These are phyloP conservation scores for Fusarium sp. DNA, from an alignment of 2,329 filamentous ascomycete species.

Conservation along the genomic window DNA sequence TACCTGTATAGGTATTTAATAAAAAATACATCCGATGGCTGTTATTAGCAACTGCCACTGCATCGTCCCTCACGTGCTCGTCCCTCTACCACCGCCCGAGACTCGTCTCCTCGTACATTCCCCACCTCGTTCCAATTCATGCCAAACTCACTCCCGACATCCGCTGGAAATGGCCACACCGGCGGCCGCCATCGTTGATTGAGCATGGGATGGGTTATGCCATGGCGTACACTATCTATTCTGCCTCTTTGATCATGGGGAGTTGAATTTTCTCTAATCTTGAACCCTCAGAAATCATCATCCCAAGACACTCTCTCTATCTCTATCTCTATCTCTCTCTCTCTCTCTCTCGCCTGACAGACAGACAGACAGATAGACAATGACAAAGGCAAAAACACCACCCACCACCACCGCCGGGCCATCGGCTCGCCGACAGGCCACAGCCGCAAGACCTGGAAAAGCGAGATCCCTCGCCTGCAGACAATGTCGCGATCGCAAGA, in stretches of 20 bases:
- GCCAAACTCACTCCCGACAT: constrained; percentile 35
- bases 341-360: constrained; percentile 3
- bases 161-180: constrained; percentile 37
- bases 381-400: constrained; percentile 25
- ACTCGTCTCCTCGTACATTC: constrained; percentile 20
- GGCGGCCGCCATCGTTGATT: constrained; percentile 38
- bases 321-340: no score
- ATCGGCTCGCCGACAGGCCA: constrained; percentile 37
- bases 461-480: constrained; percentile 45
- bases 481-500: constrained; percentile 47
- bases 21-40: no score
- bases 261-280: not conserved
- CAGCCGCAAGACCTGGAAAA: constrained; percentile 34
- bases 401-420: constrained; percentile 11
- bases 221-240: constrained; percentile 4
- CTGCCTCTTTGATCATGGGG: constrained; percentile 9
- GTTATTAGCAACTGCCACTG: no score
- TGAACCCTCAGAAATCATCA: no score
- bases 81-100: constrained; percentile 28
- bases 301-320: no score
- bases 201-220: constrained; percentile 12
- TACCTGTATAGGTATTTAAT: no score
- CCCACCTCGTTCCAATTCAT: constrained; percentile 5
- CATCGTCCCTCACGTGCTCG: not conserved
- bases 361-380: constrained; percentile 1